Evolutionary conservation across 2,329 filamentous ascomycete species (phyloP).

Genomic region (Phaeosphaeria sp.): DNA sequence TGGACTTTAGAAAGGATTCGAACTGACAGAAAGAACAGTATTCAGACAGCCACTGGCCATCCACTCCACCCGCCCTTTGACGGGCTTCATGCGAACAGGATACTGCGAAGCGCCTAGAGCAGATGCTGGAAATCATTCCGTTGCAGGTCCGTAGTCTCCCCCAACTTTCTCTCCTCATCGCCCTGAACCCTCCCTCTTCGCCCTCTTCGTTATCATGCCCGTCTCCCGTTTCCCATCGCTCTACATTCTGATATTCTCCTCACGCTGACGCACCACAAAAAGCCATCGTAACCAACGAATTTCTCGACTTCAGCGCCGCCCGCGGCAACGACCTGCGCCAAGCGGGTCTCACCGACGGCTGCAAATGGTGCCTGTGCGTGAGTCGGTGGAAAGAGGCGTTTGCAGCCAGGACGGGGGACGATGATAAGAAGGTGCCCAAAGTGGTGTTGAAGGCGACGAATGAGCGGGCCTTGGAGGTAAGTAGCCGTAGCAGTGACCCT

Average conservation of each 20-base stretch:
- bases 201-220: no score
- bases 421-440: conserved; percentile 55
- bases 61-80: conserved; percentile 65
- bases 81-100: conserved; percentile 67
- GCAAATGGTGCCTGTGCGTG: conserved; percentile 70
- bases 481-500: no score
- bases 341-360: conserved; percentile 63
- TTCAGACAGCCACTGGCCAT: conserved; percentile 65
- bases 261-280: no score
- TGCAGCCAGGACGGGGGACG: conserved; percentile 58
- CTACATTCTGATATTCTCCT: no score
- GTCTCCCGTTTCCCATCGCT: no score
- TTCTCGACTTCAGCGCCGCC: conserved; percentile 66
- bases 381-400: conserved; percentile 67
- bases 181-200: no score
- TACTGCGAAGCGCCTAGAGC: conserved; percentile 64
- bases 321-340: conserved; percentile 65
- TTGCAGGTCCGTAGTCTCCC: conserved; percentile 53
- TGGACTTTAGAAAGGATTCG: not conserved
- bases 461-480: conserved; percentile 58
- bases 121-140: conserved; percentile 66
- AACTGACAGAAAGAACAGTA: conserved; percentile 46
- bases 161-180: not conserved
- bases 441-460: conserved; percentile 62
- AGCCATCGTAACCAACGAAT: conserved; percentile 63